Evolutionary conservation across 2,329 filamentous ascomycete genomes (phyloP).

Genomic region (Calonectria pauciramosa): DNA sequence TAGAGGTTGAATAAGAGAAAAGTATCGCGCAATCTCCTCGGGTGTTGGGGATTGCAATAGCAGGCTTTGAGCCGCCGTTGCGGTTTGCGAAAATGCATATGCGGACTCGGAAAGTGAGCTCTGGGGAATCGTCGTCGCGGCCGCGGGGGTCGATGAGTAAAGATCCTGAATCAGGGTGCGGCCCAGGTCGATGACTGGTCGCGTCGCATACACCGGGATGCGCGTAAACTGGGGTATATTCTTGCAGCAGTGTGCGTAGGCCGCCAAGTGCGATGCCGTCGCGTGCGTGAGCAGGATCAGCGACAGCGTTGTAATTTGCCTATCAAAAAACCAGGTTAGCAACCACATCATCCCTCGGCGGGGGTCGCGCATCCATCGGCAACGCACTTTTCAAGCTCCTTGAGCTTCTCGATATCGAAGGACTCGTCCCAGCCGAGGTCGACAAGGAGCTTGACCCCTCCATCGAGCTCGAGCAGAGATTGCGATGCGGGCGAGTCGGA

Average conservation of each 20-base stretch:
- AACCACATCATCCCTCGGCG: slow-evolving; percentile 1
- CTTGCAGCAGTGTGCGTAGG: slow-evolving; percentile 97
- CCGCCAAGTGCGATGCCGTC: slow-evolving; percentile 90
- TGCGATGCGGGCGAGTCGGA: slow-evolving; percentile 89
- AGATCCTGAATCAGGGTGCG: slow-evolving; percentile 92
- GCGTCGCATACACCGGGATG: slow-evolving; percentile 94
- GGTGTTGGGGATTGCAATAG: slow-evolving; percentile 79
- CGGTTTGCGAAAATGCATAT: slow-evolving; percentile 67
- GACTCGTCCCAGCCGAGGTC: slow-evolving; percentile 97
- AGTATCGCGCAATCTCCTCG: slow-evolving; percentile 94
- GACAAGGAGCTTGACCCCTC: slow-evolving; percentile 93
- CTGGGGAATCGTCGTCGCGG: slow-evolving; percentile 84
- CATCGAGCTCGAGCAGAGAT: slow-evolving; percentile 96
- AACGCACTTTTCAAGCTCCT: slow-evolving; percentile 88
- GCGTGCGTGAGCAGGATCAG: slow-evolving; percentile 95
- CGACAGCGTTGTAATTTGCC: slow-evolving; percentile 91
- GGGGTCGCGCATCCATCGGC: background rate
- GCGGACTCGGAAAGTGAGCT: slow-evolving; percentile 77
- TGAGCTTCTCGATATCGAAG: slow-evolving; percentile 86
- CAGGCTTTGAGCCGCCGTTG: slow-evolving; percentile 66
- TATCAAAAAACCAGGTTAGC: slow-evolving; percentile 53
- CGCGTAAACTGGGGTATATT: slow-evolving; percentile 92
- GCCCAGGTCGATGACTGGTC: slow-evolving; percentile 92
- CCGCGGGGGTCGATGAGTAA: slow-evolving; percentile 90
- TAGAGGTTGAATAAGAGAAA: slow-evolving; percentile 88